A percentile compares a stretch with the other conserved stretches of the same genome.
phyloP scores from a whole-genome alignment of 2,329 filamentous ascomycete genomes.

The Dactylonectria estremocensis region DNA sequence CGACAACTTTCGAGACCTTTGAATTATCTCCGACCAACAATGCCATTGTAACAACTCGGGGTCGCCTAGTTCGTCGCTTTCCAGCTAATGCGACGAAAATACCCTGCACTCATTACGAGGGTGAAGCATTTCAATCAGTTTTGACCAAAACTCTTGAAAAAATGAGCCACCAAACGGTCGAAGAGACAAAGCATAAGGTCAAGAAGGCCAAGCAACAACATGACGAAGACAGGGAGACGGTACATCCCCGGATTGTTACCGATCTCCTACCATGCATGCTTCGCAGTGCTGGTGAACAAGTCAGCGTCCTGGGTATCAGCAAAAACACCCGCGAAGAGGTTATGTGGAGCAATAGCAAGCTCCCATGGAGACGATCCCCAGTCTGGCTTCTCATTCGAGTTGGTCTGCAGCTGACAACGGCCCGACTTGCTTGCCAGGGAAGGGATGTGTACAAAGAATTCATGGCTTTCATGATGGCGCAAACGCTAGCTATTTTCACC shows the following conservation, averaged over 20 bases:
- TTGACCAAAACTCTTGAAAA: slow-evolving; percentile 46
- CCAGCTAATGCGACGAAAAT: slow-evolving; percentile 30
- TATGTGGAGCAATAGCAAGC: no score
- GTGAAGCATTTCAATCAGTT: slow-evolving; percentile 38
- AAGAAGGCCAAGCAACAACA: slow-evolving; percentile 56
- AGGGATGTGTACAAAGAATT: slow-evolving; percentile 34
- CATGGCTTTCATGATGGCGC: slow-evolving; percentile 32
- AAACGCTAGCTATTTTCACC: neutral
- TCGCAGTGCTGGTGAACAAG: no score
- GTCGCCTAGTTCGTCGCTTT: slow-evolving; percentile 33
- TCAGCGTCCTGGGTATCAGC: no score
- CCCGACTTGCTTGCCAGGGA: neutral
- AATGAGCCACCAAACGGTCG: slow-evolving; percentile 49
- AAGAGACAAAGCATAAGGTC: slow-evolving; percentile 40
- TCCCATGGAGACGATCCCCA: no score
- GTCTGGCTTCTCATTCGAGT: slow-evolving; percentile 73
- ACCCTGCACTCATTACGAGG: neutral
- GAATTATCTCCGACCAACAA: slow-evolving; percentile 34
- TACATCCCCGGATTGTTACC: slow-evolving; percentile 65
- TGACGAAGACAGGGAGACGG: slow-evolving; percentile 64
- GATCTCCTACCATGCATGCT: slow-evolving; percentile 62
- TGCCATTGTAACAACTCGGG: slow-evolving; percentile 23
- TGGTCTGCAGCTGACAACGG: slow-evolving; percentile 57
- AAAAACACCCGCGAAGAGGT: no score
- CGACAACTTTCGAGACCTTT: slow-evolving; percentile 34